phyloP scores from a whole-genome alignment of 345 rosid genomes.

The Eucalyptus globulus region DNA sequence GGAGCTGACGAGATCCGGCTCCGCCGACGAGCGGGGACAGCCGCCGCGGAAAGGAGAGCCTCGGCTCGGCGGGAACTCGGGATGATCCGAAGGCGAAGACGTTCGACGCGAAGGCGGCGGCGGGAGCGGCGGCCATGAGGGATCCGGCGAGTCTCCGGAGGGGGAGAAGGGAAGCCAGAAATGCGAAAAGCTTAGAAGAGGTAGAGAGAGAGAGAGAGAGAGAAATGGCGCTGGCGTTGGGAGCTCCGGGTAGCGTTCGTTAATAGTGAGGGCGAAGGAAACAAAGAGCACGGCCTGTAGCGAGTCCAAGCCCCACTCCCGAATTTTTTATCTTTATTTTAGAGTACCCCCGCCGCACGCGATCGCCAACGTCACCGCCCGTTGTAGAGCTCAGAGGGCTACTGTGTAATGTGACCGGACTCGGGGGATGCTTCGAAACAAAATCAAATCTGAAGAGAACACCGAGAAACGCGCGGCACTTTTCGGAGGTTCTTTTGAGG shows the following conservation, averaged over 20 bases:
- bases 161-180: constrained; percentile 24
- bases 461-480: neutral
- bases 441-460: fast-evolving
- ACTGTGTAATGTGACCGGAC: neutral
- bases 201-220: neutral
- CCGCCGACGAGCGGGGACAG: constrained; percentile 27
- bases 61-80: constrained; percentile 18
- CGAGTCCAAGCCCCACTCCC: neutral
- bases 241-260: neutral
- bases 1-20: constrained; percentile 10
- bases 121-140: constrained; percentile 60
- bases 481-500: neutral
- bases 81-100: constrained; percentile 33
- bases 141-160: constrained; percentile 11
- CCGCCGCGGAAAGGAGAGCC: constrained; percentile 22
- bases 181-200: neutral
- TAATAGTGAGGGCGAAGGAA: neutral
- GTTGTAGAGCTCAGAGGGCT: neutral
- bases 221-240: neutral
- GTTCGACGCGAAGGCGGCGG: constrained; percentile 9
- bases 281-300: neutral
- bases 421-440: neutral
- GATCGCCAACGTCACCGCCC: neutral
- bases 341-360: neutral
- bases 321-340: neutral